phyloP scores from a whole-genome alignment of 2,329 filamentous ascomycete species.

The Xylariaceae sp. region DNA sequence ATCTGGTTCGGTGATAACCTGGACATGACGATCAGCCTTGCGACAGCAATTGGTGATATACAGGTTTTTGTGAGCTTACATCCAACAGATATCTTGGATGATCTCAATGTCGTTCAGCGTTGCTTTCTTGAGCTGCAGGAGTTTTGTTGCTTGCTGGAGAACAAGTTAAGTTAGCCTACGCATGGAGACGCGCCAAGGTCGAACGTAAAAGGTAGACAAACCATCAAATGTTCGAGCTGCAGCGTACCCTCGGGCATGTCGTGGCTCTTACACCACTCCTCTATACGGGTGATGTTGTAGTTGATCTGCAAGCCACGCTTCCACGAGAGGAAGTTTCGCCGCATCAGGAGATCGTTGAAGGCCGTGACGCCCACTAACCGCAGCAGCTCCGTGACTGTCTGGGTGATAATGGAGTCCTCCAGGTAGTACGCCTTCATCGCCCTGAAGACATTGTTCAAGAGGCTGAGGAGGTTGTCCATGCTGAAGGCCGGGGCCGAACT shows the following conservation, averaged over 20 bases:
- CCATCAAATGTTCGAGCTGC: conserved; percentile 97
- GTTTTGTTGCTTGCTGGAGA: conserved; percentile 85
- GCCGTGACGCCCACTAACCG: conserved; percentile 92
- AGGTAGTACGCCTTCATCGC: conserved; percentile 99
- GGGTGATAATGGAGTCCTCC: conserved; percentile 91
- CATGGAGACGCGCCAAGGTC: not conserved
- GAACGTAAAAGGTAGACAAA: conserved; percentile 35
- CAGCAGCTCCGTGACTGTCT: conserved; percentile 90
- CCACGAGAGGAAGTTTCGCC: conserved; percentile 97
- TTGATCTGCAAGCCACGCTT: conserved; percentile 99
- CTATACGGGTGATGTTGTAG: conserved; percentile 98
- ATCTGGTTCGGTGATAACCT: conserved; percentile 98
- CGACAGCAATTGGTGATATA: not conserved
- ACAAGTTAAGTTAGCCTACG: conserved; percentile 18
- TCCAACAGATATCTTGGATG: conserved; percentile 99
- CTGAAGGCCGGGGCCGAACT: conserved; percentile 93
- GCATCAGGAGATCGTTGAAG: conserved; percentile 97
- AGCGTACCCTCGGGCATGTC: conserved; percentile 98
- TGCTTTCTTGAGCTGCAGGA: conserved; percentile 96
- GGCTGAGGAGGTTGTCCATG: conserved; percentile 96
- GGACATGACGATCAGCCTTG: conserved; percentile 15
- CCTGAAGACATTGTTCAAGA: conserved; percentile 95
- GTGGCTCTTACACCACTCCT: conserved; percentile 99
- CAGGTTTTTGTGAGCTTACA: conserved; percentile 57
- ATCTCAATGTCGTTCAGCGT: conserved; percentile 99